phyloP scores from a whole-genome alignment of 805 yeast species.

The Jamesozyma gamospora region DNA sequence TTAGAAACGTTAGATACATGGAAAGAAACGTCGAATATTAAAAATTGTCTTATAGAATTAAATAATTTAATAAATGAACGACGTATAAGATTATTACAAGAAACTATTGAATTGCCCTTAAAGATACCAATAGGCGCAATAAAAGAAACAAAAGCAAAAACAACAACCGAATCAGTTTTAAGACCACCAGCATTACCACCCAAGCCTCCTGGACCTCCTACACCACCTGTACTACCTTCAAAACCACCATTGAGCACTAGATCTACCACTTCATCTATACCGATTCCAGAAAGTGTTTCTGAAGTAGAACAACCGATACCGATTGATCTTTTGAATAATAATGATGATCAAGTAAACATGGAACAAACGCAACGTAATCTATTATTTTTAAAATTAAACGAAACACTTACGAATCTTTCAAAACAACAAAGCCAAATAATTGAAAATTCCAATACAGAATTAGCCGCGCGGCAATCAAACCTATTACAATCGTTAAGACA shows the following conservation, averaged over 20 bases:
- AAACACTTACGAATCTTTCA: neutral
- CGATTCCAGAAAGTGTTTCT: too few species aligned
- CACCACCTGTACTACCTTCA: neutral
- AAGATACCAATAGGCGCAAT: neutral
- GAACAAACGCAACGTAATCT: too few species aligned
- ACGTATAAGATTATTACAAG: neutral
- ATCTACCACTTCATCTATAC: too few species aligned
- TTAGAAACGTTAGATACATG: constrained; percentile 60
- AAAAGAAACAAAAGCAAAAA: too few species aligned
- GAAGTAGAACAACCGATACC: too few species aligned
- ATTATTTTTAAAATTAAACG: neutral
- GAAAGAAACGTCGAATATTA: constrained; percentile 23
- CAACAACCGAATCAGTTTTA: neutral
- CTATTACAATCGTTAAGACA: too few species aligned
- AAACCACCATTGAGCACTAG: constrained; percentile 7
- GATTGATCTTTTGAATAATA: too few species aligned
- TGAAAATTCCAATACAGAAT: neutral
- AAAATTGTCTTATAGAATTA: neutral
- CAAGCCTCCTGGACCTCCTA: constrained; percentile 8
- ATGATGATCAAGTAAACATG: too few species aligned
- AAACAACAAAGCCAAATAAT: neutral
- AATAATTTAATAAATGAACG: neutral
- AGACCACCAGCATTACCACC: constrained; percentile 3
- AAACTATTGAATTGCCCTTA: neutral
- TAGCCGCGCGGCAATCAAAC: neutral